These are phyloP conservation scores for Phlyctochytrium arcticum DNA, from an alignment of 192 early-diverging fungal species.

Conservation along the genomic window DNA sequence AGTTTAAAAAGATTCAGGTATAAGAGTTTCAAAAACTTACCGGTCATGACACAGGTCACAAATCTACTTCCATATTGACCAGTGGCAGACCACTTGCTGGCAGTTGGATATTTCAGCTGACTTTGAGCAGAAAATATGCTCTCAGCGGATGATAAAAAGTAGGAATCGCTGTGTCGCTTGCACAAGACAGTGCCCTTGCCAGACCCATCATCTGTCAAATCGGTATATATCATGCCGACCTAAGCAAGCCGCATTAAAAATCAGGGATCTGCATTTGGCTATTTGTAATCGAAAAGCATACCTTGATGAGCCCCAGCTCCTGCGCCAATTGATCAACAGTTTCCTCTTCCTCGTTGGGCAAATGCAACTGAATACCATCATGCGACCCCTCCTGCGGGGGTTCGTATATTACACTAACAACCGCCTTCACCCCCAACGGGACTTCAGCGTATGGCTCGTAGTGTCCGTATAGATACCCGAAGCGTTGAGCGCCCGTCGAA, in stretches of 20 bases:
- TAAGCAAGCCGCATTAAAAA: neutral
- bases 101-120: constrained; percentile 70
- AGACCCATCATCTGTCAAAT: constrained; percentile 76
- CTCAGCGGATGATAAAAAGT: constrained; percentile 90
- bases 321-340: constrained; percentile 36
- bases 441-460: constrained; percentile 89
- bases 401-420: constrained; percentile 92
- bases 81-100: constrained; percentile 65
- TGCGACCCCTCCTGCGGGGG: constrained; percentile 77
- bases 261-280: neutral
- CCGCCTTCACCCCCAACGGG: constrained; percentile 92
- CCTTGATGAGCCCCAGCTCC: constrained; percentile 39
- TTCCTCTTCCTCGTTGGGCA: constrained; percentile 32
- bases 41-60: constrained; percentile 91
- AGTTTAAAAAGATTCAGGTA: neutral
- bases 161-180: constrained; percentile 88
- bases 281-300: neutral
- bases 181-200: constrained; percentile 77
- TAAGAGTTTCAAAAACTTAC: constrained; percentile 2
- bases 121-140: constrained; percentile 79
- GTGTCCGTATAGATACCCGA: constrained; percentile 91
- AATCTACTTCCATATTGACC: constrained; percentile 90
- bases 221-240: constrained; percentile 93
- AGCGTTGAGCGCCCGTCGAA: constrained; percentile 77
- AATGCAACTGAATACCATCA: constrained; percentile 61